Conservation (phyloP, 352 stramenopile genomes). For the Globisporangium spinosum region DNA sequence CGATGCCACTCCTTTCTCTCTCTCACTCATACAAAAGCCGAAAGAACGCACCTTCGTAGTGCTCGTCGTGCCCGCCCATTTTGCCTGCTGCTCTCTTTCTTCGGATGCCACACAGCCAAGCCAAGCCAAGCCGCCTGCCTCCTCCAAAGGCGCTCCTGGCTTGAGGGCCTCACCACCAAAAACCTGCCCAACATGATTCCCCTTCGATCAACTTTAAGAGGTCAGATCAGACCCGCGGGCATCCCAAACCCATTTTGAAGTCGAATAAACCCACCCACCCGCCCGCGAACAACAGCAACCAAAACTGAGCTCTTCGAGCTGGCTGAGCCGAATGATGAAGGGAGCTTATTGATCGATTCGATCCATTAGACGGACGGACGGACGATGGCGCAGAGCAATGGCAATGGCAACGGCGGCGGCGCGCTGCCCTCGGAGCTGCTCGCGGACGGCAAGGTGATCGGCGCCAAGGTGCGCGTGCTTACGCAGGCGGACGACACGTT, state of each 20-base stretch:
- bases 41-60: conserved; percentile 55
- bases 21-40: neutral
- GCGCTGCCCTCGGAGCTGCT: conserved; percentile 55
- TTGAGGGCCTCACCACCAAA: conserved; percentile 15
- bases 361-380: neutral
- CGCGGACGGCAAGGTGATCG: conserved; percentile 56
- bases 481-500: conserved; percentile 45
- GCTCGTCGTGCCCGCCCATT: conserved; percentile 58
- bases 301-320: neutral
- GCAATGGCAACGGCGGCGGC: conserved; percentile 2
- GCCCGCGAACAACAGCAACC: neutral
- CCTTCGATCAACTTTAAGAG: neutral
- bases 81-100: conserved; percentile 30
- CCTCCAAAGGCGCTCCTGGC: conserved; percentile 21
- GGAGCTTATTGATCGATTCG: conserved; percentile 4
- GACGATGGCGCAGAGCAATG: conserved; percentile 22
- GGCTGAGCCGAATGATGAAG: neutral
- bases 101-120: conserved; percentile 28
- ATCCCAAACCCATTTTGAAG: neutral
- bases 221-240: neutral
- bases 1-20: neutral
- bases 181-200: neutral
- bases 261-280: neutral
- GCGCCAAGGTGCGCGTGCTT: conserved; percentile 61
- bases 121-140: conserved; percentile 1